These are phyloP conservation scores for Ilyonectria destructans DNA, from an alignment of 2,329 filamentous ascomycete species.

Conservation along the genomic window DNA sequence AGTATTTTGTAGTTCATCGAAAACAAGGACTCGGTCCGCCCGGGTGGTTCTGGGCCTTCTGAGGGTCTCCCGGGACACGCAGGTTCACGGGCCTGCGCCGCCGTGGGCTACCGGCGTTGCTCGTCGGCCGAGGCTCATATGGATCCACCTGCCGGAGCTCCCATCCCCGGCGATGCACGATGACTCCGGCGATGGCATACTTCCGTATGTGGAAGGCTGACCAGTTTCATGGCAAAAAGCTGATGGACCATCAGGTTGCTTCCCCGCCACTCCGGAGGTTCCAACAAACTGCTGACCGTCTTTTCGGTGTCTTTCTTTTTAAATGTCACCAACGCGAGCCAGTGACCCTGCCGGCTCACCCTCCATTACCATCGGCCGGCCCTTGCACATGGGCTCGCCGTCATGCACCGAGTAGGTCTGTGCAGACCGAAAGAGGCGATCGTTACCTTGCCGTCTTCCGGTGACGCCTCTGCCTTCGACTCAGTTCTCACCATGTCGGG, in stretches of 20 bases:
- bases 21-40: not conserved
- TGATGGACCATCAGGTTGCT: not conserved
- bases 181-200: not conserved
- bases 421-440: slow-evolving; percentile 32
- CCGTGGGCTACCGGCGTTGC: slow-evolving; percentile 20
- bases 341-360: slow-evolving; percentile 19
- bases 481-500: slow-evolving; percentile 20
- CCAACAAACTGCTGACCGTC: slow-evolving; percentile 33
- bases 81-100: slow-evolving; percentile 5
- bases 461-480: slow-evolving; percentile 13
- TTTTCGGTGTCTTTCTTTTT: slow-evolving; percentile 28
- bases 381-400: slow-evolving; percentile 39
- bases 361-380: slow-evolving; percentile 37
- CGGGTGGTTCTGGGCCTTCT: not conserved
- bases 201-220: not conserved
- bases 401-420: slow-evolving; percentile 34
- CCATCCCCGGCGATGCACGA: slow-evolving; percentile 10
- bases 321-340: not conserved
- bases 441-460: slow-evolving; percentile 20
- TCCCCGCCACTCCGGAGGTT: not conserved
- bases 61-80: slow-evolving; percentile 5
- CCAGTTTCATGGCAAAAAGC: not conserved
- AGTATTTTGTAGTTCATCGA: slow-evolving; percentile 2
- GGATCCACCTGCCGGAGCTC: slow-evolving; percentile 23
- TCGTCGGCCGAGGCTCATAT: slow-evolving; percentile 8